Base-by-base conservation (phyloP, 352 stramenopile species). In the Phytophthora pluvialis region DNA sequence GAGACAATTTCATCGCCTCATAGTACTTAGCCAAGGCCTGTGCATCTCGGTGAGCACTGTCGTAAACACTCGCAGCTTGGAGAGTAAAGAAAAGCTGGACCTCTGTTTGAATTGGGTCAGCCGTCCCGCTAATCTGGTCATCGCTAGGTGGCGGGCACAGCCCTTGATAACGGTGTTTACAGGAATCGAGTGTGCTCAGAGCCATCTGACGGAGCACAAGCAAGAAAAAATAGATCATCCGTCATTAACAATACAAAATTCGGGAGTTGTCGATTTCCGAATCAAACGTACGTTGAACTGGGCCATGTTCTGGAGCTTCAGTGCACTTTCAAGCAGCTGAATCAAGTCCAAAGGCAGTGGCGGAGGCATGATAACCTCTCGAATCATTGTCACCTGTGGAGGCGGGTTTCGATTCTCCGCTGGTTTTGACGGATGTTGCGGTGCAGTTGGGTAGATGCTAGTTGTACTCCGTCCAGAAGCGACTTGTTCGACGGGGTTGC, bases 301-400 rank as follows among this genome's bases (percentile, higher is more conserved):
- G 4, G 54, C 65, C 42, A 71, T 73, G 53, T 91, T 93, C 52
- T 93, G 84, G 47, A 84, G 89, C 21, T 81, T 84, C 45, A 93
- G 61, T 1, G 73, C 75, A 48, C 70, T 73, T 60, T 90, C 78
- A 12, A 93, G 63, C 44, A 80, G 62, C 12, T 82, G 73, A 29
- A 84, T 67, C 8, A 84, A 64, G 13, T 73, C 70, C 15, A 52
- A 10, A 13, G 78, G 64, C 18, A 91, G 51, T 0, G 57, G 33
- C 10, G 84, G 81, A 16, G 83, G 79, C 16, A 81, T 71, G 1
- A 84, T 39, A 43, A 89, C 54, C 32, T 91, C 84, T 28, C 70
- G 74, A 29, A 93, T 90, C 55, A 93, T 76, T 9, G 75, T 64
- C 13, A 90, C 70, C 21, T 78, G 67, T 2, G 81, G 79, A 4